Conservation (phyloP, 1,139 yeast species). For the Hansenula sp. region DNA sequence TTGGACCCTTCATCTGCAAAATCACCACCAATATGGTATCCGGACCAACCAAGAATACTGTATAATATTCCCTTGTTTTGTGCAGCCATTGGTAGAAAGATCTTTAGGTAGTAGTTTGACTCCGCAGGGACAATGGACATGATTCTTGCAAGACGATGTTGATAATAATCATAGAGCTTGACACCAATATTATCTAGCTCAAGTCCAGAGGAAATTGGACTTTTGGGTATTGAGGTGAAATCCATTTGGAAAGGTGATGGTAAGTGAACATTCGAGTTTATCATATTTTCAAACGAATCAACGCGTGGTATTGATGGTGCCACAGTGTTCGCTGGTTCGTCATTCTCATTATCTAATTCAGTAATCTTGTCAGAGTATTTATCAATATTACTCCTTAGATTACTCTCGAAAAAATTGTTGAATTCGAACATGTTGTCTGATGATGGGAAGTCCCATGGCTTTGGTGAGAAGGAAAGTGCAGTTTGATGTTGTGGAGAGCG, state of each 20-base stretch:
- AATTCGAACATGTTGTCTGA: constrained; percentile 15
- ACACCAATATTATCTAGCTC: constrained; percentile 39
- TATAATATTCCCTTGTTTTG: constrained; percentile 63
- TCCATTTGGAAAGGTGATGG: background rate
- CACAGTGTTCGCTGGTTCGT: background rate
- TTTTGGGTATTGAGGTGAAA: constrained; percentile 8
- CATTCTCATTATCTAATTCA: constrained; percentile 10
- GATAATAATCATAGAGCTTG: constrained; percentile 61
- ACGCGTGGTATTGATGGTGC: background rate
- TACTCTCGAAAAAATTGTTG: constrained; percentile 19
- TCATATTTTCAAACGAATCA: background rate
- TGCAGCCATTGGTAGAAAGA: constrained; percentile 77
- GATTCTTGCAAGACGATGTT: constrained; percentile 50
- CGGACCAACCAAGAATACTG: constrained; percentile 76
- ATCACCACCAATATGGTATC: constrained; percentile 32
- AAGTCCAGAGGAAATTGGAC: constrained; percentile 23
- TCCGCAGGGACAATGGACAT: constrained; percentile 64
- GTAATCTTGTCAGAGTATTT: constrained; percentile 13
- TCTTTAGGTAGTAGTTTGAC: constrained; percentile 64
- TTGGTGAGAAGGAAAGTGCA: constrained; percentile 3
- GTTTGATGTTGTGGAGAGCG: background rate
- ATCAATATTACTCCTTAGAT: constrained; percentile 15
- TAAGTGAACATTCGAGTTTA: background rate
- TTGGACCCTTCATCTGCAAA: constrained; percentile 37
- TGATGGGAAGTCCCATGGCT: constrained; percentile 8